Percentiles rank a stretch among this genome's conserved stretches.
phyloP scores from a whole-genome alignment of 192 early-diverging fungal genomes.

The Linnemannia exigua region DNA sequence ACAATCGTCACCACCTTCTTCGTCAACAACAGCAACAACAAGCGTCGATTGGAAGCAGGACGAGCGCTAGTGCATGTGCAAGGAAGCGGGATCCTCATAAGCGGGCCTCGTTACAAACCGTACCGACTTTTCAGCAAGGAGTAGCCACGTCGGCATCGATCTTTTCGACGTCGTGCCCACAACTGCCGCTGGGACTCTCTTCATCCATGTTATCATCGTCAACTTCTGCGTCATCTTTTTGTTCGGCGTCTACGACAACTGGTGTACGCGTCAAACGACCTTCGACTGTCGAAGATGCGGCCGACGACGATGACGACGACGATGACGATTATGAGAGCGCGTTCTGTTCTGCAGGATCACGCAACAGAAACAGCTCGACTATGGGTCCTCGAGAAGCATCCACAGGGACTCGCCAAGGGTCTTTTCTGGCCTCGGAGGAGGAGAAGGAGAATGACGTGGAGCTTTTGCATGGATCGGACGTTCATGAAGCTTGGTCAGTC shows the following conservation, averaged over 20 bases:
- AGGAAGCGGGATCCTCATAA: background rate
- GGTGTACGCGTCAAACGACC: background rate
- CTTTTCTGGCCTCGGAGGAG: background rate
- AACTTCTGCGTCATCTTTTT: background rate
- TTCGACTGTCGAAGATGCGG: constrained; percentile 18
- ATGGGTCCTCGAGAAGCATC: no score
- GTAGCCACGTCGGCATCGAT: background rate
- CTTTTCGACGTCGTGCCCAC: constrained; percentile 37
- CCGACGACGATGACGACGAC: background rate
- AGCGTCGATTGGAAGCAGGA: background rate
- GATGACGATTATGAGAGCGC: background rate
- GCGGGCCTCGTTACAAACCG: background rate
- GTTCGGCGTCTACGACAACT: background rate
- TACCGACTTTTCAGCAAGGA: background rate
- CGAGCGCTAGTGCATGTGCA: no score
- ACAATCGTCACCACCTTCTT: background rate
- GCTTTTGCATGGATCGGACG: constrained; percentile 15
- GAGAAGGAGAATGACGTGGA: background rate
- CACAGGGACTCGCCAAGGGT: background rate
- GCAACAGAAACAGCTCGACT: background rate
- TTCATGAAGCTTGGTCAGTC: constrained; percentile 27
- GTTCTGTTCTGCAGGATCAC: background rate
- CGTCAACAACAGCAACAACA: background rate
- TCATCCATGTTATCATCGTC: background rate
- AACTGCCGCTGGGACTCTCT: constrained; percentile 8